phyloP scores from a whole-genome alignment of 257 asterid species.

The Cruciata laevipes region DNA sequence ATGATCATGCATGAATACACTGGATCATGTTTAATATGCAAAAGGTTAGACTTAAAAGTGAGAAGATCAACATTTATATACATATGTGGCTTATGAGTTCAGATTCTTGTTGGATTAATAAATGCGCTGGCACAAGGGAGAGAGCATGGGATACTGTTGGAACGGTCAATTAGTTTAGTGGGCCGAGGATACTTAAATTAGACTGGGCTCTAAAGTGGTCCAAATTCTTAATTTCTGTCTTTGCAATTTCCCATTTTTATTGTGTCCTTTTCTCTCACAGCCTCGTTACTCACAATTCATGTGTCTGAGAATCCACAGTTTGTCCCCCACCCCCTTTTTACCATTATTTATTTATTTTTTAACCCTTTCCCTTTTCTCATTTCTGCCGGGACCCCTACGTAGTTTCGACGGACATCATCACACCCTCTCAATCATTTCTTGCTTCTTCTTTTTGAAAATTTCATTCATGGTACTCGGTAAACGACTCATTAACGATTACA shows the following conservation, averaged over 20 bases:
- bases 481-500: too few species aligned
- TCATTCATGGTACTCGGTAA: too few species aligned
- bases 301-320: conserved; percentile 11
- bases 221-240: conserved; percentile 22
- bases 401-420: conserved; percentile 3
- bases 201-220: conserved; percentile 27
- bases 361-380: conserved; percentile 8
- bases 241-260: conserved; percentile 8
- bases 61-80: too few species aligned
- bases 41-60: too few species aligned
- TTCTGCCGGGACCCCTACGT: conserved; percentile 17
- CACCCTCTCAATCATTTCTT: too few species aligned
- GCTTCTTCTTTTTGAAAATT: too few species aligned
- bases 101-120: too few species aligned
- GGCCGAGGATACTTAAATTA: conserved; percentile 25
- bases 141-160: conserved; percentile 23
- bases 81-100: too few species aligned
- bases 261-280: conserved; percentile 15
- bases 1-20: too few species aligned
- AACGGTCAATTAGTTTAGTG: conserved; percentile 28
- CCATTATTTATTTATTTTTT: background rate
- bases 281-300: background rate
- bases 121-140: too few species aligned
- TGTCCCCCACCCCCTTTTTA: conserved; percentile 14
- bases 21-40: too few species aligned